Conservation (phyloP, 2,329 filamentous ascomycete species). For the Stachybotrys elegans region DNA sequence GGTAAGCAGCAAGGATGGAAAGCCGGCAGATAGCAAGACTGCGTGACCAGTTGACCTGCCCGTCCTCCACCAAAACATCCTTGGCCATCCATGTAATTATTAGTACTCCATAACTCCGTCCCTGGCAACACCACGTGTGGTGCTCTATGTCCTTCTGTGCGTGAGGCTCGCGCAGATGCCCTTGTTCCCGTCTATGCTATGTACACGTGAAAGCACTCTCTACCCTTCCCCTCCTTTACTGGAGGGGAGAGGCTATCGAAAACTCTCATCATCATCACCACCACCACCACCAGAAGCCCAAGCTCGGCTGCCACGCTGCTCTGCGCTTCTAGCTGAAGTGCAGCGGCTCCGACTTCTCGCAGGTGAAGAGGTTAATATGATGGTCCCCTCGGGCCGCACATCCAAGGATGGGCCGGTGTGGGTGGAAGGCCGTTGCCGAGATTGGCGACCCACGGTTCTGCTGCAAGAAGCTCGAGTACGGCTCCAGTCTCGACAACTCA, state of each 20-base stretch:
- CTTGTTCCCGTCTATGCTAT: too few relatives aligned
- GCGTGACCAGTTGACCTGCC: too few relatives aligned
- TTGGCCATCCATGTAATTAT: too few relatives aligned
- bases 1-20: too few relatives aligned
- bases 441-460: slow-evolving; percentile 79
- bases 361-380: slow-evolving; percentile 84
- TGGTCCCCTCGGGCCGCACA: slow-evolving; percentile 82
- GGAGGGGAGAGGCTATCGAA: slow-evolving; percentile 3
- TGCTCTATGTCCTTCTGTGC: too few relatives aligned
- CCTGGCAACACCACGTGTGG: too few relatives aligned
- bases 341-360: slow-evolving; percentile 44
- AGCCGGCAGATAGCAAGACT: too few relatives aligned
- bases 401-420: slow-evolving; percentile 85
- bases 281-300: slow-evolving; percentile 7
- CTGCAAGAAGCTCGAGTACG: slow-evolving; percentile 82
- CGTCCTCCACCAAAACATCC: too few relatives aligned
- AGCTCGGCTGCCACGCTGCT: slow-evolving; percentile 7
- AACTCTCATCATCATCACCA: slow-evolving; percentile 5
- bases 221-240: too few relatives aligned
- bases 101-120: too few relatives aligned
- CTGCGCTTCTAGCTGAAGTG: slow-evolving; percentile 22
- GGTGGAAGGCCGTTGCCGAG: slow-evolving; percentile 87
- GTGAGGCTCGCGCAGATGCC: too few relatives aligned
- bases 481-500: slow-evolving; percentile 78
- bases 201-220: too few relatives aligned